Conservation (phyloP, 2,329 filamentous ascomycete genomes). For the Xylaria multiplex region DNA sequence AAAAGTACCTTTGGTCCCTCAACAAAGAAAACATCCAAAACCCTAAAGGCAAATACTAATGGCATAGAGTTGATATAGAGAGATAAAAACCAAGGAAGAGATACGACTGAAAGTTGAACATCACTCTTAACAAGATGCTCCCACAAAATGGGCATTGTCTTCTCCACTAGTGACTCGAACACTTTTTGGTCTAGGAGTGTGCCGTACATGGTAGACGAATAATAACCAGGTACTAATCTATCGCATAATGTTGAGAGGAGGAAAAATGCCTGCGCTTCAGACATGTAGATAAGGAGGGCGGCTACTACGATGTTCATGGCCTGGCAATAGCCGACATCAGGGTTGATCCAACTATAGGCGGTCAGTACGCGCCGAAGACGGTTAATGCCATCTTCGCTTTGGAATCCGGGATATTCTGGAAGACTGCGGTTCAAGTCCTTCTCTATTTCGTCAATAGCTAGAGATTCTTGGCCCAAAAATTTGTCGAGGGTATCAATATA, state of each 20-base stretch:
- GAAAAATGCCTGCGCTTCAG: slow-evolving; percentile 94
- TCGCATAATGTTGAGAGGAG: slow-evolving; percentile 91
- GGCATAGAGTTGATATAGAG: slow-evolving; percentile 99
- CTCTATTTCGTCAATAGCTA: slow-evolving; percentile 98
- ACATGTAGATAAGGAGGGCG: slow-evolving; percentile 98
- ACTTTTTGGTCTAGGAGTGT: slow-evolving; percentile 96
- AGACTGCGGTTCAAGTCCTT: slow-evolving; percentile 97
- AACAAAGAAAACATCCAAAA: slow-evolving; percentile 97
- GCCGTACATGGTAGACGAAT: slow-evolving; percentile 99
- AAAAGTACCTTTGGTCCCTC: slow-evolving; percentile 98
- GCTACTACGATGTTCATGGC: slow-evolving; percentile 99
- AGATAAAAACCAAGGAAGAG: slow-evolving; percentile 96
- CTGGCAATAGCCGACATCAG: slow-evolving; percentile 97
- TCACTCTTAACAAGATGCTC: slow-evolving; percentile 97
- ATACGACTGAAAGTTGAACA: slow-evolving; percentile 96
- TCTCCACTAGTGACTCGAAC: slow-evolving; percentile 97
- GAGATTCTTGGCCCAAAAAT: slow-evolving; percentile 84
- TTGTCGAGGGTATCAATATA: slow-evolving; percentile 87
- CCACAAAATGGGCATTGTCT: slow-evolving; percentile 98
- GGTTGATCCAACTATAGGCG: slow-evolving; percentile 96
- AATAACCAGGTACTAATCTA: slow-evolving; percentile 92
- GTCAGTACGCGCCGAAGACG: slow-evolving; percentile 89
- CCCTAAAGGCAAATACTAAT: slow-evolving; percentile 94
- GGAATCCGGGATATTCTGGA: slow-evolving; percentile 96
- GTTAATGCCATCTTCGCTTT: slow-evolving; percentile 94